Percentiles rank a stretch among this genome's conserved stretches.
phyloP scores from a whole-genome alignment of 1,139 yeast genomes.

The Blastobotrys ciferrii region DNA sequence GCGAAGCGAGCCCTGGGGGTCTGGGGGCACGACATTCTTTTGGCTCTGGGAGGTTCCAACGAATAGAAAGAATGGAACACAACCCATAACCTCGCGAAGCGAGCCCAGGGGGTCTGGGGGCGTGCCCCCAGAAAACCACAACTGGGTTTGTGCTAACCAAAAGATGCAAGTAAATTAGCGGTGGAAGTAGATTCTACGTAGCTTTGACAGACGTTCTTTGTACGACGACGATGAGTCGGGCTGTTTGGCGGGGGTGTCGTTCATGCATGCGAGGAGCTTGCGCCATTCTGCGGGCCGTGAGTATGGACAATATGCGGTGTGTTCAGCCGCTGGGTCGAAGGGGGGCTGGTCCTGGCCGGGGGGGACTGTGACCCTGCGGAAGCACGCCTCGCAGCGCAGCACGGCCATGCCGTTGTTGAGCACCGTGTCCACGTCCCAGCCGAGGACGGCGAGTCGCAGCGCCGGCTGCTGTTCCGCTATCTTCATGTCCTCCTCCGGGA shows the following conservation, averaged over 20 bases:
- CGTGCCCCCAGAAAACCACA: too few species aligned
- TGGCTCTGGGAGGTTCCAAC: too few species aligned
- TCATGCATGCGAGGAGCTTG: not conserved
- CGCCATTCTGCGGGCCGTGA: slow-evolving; percentile 7
- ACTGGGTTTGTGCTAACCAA: too few species aligned
- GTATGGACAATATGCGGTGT: slow-evolving; percentile 22
- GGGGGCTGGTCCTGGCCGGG: slow-evolving; percentile 7
- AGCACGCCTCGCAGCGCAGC: slow-evolving; percentile 21
- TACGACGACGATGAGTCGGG: not conserved
- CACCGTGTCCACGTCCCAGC: slow-evolving; percentile 17
- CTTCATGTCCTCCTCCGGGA: not conserved
- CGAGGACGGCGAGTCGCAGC: slow-evolving; percentile 17
- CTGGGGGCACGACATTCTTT: too few species aligned
- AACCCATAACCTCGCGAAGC: too few species aligned
- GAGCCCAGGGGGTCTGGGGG: too few species aligned
- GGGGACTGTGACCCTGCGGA: slow-evolving; percentile 17
- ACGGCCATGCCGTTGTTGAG: slow-evolving; percentile 9
- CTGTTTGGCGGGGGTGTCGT: not conserved
- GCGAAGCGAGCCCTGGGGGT: too few species aligned
- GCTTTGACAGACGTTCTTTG: slow-evolving; percentile 4
- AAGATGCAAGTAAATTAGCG: not conserved
- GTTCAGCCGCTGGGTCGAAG: slow-evolving; percentile 19
- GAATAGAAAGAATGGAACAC: too few species aligned
- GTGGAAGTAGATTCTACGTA: slow-evolving; percentile 1
- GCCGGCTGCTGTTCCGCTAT: slow-evolving; percentile 7